Conservation (phyloP, 805 yeast genomes). For the Starmerella tilneyi region DNA sequence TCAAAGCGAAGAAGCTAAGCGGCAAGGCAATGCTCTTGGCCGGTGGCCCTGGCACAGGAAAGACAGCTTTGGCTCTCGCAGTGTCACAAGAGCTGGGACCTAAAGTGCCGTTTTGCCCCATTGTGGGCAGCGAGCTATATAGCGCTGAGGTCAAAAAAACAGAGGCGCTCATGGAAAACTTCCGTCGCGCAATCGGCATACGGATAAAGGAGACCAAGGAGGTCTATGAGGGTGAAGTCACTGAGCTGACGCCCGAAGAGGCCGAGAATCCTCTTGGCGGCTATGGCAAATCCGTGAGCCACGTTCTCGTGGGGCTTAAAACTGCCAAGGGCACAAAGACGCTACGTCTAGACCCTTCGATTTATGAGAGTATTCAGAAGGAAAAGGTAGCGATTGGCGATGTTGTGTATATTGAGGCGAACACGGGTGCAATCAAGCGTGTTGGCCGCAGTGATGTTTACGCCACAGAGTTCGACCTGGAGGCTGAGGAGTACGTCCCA, state of each 20-base stretch:
- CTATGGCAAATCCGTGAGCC: conserved; percentile 91
- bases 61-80: conserved; percentile 93
- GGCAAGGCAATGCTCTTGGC: conserved; percentile 94
- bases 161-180: conserved; percentile 90
- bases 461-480: conserved; percentile 95
- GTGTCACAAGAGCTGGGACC: conserved; percentile 94
- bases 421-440: conserved; percentile 93
- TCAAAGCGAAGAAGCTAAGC: conserved; percentile 82
- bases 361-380: conserved; percentile 87
- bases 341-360: conserved; percentile 79
- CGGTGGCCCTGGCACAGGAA: conserved; percentile 98
- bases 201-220: conserved; percentile 95
- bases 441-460: conserved; percentile 98
- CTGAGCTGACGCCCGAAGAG: conserved; percentile 90
- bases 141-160: conserved; percentile 97
- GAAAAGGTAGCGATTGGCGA: conserved; percentile 93
- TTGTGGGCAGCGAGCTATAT: conserved; percentile 87
- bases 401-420: conserved; percentile 92
- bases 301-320: conserved; percentile 87
- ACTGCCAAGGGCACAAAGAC: conserved; percentile 87
- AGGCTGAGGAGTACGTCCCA: conserved; percentile 97
- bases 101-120: conserved; percentile 94
- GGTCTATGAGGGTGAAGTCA: conserved; percentile 96
- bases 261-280: conserved; percentile 96
- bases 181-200: conserved; percentile 90